These are phyloP conservation scores for Macrolepiota albuminosa DNA, from an alignment of 768 basidiomycete genomes.

Conservation along the genomic window DNA sequence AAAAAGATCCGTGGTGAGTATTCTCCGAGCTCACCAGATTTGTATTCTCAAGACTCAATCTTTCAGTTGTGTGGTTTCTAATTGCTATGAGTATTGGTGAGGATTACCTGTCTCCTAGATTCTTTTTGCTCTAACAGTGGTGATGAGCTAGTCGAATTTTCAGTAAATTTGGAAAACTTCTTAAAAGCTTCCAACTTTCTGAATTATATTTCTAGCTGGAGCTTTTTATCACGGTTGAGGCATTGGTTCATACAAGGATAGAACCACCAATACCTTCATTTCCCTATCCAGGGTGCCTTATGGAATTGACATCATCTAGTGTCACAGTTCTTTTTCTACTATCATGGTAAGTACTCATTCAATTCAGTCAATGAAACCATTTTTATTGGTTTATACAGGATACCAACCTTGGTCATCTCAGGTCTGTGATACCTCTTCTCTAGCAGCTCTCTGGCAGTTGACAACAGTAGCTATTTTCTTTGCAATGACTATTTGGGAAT, in stretches of 20 bases:
- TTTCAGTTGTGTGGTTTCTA: background rate
- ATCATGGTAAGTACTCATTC: background rate
- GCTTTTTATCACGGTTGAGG: background rate
- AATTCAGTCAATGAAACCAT: background rate
- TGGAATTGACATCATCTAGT: background rate
- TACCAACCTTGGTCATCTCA: background rate
- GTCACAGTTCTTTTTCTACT: background rate
- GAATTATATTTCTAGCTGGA: background rate
- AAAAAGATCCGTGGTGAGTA: background rate
- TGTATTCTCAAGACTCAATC: background rate
- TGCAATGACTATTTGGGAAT: slow-evolving; percentile 7
- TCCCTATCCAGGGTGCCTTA: slow-evolving; percentile 1
- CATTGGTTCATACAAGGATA: background rate
- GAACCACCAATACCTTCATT: background rate
- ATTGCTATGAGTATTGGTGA: background rate
- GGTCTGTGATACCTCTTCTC: background rate
- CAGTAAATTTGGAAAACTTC: background rate
- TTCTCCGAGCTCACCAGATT: background rate
- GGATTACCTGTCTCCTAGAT: background rate
- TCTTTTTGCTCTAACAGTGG: background rate
- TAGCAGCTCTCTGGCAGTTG: background rate
- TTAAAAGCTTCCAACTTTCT: background rate
- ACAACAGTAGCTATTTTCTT: slow-evolving; percentile 5
- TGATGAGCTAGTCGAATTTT: background rate
- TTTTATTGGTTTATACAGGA: background rate